Conservation (phyloP, 2,329 filamentous ascomycete species). For the Clonostachys byssicola region DNA sequence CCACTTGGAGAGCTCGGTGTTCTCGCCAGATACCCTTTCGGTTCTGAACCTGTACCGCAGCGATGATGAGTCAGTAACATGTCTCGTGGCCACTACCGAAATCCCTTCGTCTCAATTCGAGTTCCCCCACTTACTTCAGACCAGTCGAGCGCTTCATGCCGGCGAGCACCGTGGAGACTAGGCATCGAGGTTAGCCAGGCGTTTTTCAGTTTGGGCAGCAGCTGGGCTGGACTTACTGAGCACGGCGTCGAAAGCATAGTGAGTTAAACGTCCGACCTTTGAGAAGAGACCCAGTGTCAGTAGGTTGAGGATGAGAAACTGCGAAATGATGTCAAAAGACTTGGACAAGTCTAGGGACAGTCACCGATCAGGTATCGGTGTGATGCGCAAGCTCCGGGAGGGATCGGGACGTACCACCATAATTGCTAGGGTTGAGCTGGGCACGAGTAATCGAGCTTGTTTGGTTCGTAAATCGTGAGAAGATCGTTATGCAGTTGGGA, state of each 20-base stretch:
- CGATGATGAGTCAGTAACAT: neutral
- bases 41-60: constrained; percentile 68
- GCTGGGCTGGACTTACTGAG: constrained; percentile 57
- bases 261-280: constrained; percentile 88
- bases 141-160: constrained; percentile 97
- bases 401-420: too few relatives aligned
- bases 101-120: neutral
- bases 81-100: neutral
- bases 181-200: neutral
- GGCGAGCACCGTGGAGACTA: constrained; percentile 92
- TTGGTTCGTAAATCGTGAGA: too few relatives aligned
- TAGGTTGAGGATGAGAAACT: constrained; percentile 56
- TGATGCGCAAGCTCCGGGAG: neutral
- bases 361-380: constrained; percentile 5
- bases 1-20: constrained; percentile 81
- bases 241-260: constrained; percentile 95
- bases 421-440: neutral
- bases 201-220: neutral
- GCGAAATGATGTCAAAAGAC: constrained; percentile 11
- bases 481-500: neutral
- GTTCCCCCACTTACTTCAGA: constrained; percentile 73
- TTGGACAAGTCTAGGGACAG: constrained; percentile 17
- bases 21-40: constrained; percentile 75
- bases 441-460: too few relatives aligned
- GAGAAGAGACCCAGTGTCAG: constrained; percentile 65